Conservation (phyloP, 2,329 filamentous ascomycete species). For the Beauveria bassiana region DNA sequence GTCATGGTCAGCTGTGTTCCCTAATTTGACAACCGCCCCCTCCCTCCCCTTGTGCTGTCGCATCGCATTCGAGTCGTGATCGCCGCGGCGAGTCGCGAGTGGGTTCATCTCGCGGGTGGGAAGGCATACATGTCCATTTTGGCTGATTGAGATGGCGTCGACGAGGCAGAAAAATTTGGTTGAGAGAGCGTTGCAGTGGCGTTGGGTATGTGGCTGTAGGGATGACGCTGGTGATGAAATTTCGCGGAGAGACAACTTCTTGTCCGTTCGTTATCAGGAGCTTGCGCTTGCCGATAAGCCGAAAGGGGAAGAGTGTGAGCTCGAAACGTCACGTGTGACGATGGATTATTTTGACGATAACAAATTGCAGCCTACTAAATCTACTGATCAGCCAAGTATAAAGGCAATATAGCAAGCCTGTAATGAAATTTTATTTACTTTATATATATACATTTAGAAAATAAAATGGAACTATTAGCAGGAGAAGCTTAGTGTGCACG, state of each 20-base stretch:
- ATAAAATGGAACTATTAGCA: too few species aligned
- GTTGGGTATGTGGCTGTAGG: neutral
- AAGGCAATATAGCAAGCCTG: too few species aligned
- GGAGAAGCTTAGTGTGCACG: too few species aligned
- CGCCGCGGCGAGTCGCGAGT: neutral
- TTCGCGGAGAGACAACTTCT: neutral
- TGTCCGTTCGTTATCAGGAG: neutral
- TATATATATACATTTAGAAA: too few species aligned
- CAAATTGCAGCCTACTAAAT: neutral
- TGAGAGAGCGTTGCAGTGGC: neutral
- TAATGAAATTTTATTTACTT: too few species aligned
- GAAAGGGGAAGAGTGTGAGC: neutral
- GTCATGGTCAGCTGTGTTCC: constrained; percentile 6
- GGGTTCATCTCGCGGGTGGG: neutral
- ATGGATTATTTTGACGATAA: neutral
- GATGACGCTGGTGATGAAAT: constrained; percentile 10
- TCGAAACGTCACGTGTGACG: neutral
- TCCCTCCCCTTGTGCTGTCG: neutral
- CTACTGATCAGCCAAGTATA: too few species aligned
- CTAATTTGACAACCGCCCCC: neutral
- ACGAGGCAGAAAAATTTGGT: neutral
- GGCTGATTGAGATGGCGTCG: constrained; percentile 12
- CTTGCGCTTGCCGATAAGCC: constrained; percentile 10
- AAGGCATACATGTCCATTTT: constrained; percentile 18
- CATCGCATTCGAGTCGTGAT: neutral